Conservation (phyloP, 2,329 filamentous ascomycete genomes). For the Penicillium sp. region DNA sequence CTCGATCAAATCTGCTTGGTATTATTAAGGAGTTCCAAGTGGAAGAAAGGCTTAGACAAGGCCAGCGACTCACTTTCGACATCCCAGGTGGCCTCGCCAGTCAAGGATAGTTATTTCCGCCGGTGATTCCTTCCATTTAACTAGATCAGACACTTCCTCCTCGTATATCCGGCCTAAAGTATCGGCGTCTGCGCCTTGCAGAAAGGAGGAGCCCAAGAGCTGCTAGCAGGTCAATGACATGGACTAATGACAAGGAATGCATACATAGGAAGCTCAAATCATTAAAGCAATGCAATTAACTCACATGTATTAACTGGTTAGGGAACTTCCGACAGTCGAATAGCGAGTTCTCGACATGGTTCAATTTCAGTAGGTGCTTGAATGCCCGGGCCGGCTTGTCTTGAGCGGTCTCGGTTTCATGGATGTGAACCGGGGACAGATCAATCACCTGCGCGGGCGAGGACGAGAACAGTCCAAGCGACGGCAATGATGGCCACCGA, state of each 20-base stretch:
- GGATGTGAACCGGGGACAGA: constrained; percentile 67
- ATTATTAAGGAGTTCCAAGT: neutral
- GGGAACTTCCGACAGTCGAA: constrained; percentile 72
- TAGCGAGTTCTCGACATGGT: constrained; percentile 83
- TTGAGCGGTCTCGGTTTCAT: constrained; percentile 74
- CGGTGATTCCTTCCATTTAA: constrained; percentile 79
- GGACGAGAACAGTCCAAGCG: constrained; percentile 26
- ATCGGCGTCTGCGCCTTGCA: constrained; percentile 70
- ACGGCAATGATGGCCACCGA: constrained; percentile 23
- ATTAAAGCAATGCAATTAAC: constrained; percentile 16
- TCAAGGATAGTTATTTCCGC: constrained; percentile 78
- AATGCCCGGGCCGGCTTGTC: constrained; percentile 79
- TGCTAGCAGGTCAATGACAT: constrained; percentile 28
- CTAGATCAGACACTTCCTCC: constrained; percentile 65
- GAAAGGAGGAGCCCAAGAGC: constrained; percentile 78
- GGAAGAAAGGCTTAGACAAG: neutral
- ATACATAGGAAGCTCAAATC: neutral
- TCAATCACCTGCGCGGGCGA: constrained; percentile 30
- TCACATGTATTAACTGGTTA: constrained; percentile 76
- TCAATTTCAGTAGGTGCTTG: constrained; percentile 86
- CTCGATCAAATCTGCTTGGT: constrained; percentile 68
- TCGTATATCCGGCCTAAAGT: constrained; percentile 82
- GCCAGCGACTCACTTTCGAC: constrained; percentile 54
- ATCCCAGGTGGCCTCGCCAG: constrained; percentile 81
- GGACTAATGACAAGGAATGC: neutral